These are phyloP conservation scores for Sphaerulina vaccinii DNA, from an alignment of 2,329 filamentous ascomycete genomes.

Conservation along the genomic window DNA sequence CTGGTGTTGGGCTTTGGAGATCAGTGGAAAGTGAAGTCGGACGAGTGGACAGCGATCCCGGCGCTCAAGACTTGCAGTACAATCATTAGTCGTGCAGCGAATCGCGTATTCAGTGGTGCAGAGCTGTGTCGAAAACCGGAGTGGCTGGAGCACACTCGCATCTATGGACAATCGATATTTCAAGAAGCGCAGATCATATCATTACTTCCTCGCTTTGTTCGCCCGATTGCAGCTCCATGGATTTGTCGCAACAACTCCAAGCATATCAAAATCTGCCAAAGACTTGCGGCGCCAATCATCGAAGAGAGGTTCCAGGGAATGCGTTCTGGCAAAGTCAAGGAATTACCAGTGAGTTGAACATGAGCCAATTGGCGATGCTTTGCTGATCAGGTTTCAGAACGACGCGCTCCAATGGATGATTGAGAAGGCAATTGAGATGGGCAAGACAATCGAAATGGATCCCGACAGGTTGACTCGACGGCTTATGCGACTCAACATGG, in stretches of 20 bases:
- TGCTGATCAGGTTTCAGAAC: conserved; percentile 1
- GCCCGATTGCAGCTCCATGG: background rate
- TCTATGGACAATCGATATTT: conserved; percentile 18
- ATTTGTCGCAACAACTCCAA: background rate
- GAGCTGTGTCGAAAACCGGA: conserved; percentile 23
- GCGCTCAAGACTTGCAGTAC: conserved; percentile 11
- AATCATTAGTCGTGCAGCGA: conserved; percentile 25
- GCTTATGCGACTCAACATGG: conserved; percentile 25
- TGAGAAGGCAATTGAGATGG: conserved; percentile 8
- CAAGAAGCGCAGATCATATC: conserved; percentile 16
- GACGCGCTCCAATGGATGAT: conserved; percentile 24
- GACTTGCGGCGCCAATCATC: conserved; percentile 5
- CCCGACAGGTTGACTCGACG: conserved; percentile 18
- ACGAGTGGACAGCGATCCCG: conserved; percentile 9
- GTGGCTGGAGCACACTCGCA: conserved; percentile 19
- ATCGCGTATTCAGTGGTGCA: conserved; percentile 24
- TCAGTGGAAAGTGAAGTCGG: conserved; percentile 16
- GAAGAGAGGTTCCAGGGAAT: conserved; percentile 4
- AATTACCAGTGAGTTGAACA: conserved; percentile 1
- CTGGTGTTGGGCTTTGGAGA: conserved; percentile 18
- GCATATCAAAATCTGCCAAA: background rate
- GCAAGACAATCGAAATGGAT: conserved; percentile 14
- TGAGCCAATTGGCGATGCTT: background rate
- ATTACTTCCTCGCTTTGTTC: conserved; percentile 15
- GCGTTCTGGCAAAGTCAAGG: background rate